phyloP scores from a whole-genome alignment of 179 eudicot genomes.

The Silene coronaria region DNA sequence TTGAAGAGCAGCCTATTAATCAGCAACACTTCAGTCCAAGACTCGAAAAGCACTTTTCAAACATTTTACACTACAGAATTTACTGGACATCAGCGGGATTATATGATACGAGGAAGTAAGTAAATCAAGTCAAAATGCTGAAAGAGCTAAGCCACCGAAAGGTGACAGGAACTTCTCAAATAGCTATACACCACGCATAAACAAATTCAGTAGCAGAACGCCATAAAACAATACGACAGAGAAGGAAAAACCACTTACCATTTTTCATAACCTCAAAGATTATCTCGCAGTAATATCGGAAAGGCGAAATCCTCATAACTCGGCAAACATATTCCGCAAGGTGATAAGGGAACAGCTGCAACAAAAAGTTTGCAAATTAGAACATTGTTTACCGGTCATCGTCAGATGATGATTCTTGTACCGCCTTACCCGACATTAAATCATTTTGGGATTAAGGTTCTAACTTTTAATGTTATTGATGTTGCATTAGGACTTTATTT shows the following conservation, averaged over 20 bases:
- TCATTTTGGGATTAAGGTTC: neutral
- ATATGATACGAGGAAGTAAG: neutral
- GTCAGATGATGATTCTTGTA: neutral
- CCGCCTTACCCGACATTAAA: neutral
- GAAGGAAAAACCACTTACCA: constrained; percentile 43
- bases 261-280: constrained; percentile 96
- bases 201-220: constrained; percentile 4
- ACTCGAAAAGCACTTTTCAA: neutral
- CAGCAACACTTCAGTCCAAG: constrained; percentile 4
- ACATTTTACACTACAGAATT: neutral
- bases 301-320: constrained; percentile 93
- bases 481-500: no score
- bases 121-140: constrained; percentile 1
- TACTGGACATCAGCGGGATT: neutral
- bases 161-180: neutral
- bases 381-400: neutral
- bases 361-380: constrained; percentile 24
- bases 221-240: neutral
- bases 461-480: no score
- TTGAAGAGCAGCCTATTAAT: neutral
- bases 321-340: constrained; percentile 95
- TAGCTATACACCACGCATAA: neutral
- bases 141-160: neutral
- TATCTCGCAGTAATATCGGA: constrained; percentile 93
- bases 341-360: constrained; percentile 97